Base-by-base conservation (phyloP, 768 basidiomycete genomes). In the Calocybe gangraenosa region DNA sequence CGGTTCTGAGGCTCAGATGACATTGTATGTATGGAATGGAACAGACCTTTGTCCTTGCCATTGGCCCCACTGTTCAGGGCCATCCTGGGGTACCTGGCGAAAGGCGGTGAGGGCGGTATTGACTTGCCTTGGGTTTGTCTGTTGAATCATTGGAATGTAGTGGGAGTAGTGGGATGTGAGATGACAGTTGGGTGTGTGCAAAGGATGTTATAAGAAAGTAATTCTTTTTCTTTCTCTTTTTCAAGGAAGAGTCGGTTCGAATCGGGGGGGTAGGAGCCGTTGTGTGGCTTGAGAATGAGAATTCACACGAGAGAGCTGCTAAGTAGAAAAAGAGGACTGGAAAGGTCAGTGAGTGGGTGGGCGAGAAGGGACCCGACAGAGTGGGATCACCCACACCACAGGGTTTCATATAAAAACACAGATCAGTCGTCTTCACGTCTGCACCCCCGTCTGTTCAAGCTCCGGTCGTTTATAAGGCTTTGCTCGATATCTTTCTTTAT, bases 1-100 rank as follows among this genome's bases (percentile, higher is more conserved):
- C 36, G 44, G 37, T 21, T 32, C 52, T 37, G 44, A 43, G 31
- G 39, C 41, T 7, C 40, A 11, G 37, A 42, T 30, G 40, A 37
- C 42, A 42, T 18, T 37, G n/a, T 15, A 48, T 28, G 25, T 5
- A 28, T 6, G 25, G 25, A 31, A 8, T 31, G 40, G 21, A 37
- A 69, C 77, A 49, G 40, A 85, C 86, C 71, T 83, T 65, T 68
- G 71, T 20, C 78, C 81, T 37, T 64, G 58, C 84, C 86, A 88
- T 18, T 79, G 73, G 15, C 87, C 84, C 87, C 87, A 90, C 44
- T 70, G 61, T 53, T 86, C 79, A 46, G 74, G 74, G 48, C 63
- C 62, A 42, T 76, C 73, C 40, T 53, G 56, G 36, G 64, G 41
- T 17, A 51, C 46, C 35, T 66, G 70, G 47, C 63, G 65, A 45